Evolutionary conservation across 495 filamentous ascomycete genomes (phyloP), one percentile per base, ranked within the genome.

Genomic region (Venustampulla echinocandica): DNA sequence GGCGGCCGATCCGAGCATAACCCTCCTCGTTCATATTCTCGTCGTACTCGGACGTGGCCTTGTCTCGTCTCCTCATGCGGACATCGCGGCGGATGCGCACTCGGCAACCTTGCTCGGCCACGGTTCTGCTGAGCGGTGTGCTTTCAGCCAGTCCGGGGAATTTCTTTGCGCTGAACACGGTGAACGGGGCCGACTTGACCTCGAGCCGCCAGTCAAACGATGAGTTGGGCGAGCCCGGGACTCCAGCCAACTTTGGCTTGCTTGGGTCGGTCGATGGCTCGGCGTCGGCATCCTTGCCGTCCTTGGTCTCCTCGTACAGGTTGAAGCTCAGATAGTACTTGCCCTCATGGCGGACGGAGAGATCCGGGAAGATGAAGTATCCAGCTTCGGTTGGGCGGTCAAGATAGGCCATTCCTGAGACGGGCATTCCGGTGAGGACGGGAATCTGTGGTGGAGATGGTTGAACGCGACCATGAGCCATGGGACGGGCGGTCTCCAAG

Each of bases 301-400:
- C 28, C 50, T 60, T 95, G 44, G 82, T 82, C 64, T 94, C 82
- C 64, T 98, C 92, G 53, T 90, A 98, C 14, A 98, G 73, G 56
- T 87, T 87, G 69, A 98, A 98, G 54, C 77, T 83, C 48, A 98
- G 66, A 7, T 82, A 74, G 58, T 95, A 98, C 44, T 83, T 81
- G 41, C 92, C 92, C 62, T 98, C 92, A 61, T 97, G 90, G 42
- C 93, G 84, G 40, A 98, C 92, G 0, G 92, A 97, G 28, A 98
- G 71, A 65, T 98, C 92, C 0, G 93, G 92, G 58, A 98, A 98
- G 64, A 98, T 84, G 62, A 98, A 98, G 65, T 97, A 98, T 44
- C 93, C 92, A 36, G 90, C 92, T 33, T 87, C 87, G 17, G 69
- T 71, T 0, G 92, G 92, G 21, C 93, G 87, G 57, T 98, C 92